Conservation (phyloP, 306 rosid genomes). For the Glycine soja region DNA sequence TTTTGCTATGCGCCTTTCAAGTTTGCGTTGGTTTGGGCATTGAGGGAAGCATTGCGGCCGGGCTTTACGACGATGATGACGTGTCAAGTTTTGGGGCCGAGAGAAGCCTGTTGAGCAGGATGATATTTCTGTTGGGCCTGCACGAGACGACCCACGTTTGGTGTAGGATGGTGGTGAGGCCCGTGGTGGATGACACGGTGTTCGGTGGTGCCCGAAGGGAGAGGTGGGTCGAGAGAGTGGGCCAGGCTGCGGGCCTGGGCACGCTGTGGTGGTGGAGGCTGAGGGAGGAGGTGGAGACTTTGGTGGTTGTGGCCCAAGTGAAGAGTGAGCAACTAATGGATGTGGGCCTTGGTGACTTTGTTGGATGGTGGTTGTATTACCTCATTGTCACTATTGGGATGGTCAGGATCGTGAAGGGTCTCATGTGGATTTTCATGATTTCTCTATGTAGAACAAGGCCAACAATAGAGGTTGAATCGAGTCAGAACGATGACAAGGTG, state of each 20-base stretch:
- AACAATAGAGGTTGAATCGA: not conserved
- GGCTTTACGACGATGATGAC: constrained; percentile 44
- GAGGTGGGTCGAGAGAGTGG: constrained; percentile 68
- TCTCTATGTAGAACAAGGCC: constrained; percentile 54
- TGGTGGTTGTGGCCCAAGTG: constrained; percentile 64
- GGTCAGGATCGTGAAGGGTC: constrained; percentile 71
- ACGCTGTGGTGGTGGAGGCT: constrained; percentile 87
- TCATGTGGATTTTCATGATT: constrained; percentile 64
- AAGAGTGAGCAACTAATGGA: constrained; percentile 60
- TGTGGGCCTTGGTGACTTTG: constrained; percentile 63
- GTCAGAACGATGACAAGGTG: constrained; percentile 61
- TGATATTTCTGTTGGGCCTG: constrained; percentile 75
- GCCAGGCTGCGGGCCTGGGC: constrained; percentile 65
- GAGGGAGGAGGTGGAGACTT: constrained; percentile 76
- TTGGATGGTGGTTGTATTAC: constrained; percentile 86
- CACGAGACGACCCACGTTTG: constrained; percentile 81
- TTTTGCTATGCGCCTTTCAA: constrained; percentile 70
- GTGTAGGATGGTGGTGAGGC: constrained; percentile 78
- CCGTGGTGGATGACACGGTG: constrained; percentile 88
- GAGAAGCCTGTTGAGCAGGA: constrained; percentile 58
- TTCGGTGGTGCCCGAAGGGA: constrained; percentile 61
- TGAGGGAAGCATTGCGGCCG: constrained; percentile 59
- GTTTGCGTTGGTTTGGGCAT: constrained; percentile 76
- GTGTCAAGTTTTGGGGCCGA: constrained; percentile 27
- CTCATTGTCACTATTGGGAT: constrained; percentile 78